Evolutionary conservation across 371 early-diverging fungal genomes (phyloP), one percentile per base, ranked within the genome.

Genomic region (Actinomortierella ambigua): DNA sequence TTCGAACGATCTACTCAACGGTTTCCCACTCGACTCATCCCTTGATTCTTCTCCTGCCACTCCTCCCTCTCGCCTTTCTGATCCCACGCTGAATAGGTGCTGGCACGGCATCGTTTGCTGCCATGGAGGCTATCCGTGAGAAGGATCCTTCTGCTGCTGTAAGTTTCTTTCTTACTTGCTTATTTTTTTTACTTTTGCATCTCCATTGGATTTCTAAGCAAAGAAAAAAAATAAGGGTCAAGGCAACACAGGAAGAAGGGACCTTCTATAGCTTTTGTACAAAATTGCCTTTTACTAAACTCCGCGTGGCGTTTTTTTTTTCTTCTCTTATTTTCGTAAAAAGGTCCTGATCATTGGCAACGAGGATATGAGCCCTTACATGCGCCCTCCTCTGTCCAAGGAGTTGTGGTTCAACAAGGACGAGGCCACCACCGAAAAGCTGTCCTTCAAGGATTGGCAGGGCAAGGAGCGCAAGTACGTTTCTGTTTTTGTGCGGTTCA

Each of bases 361-460:
- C 27, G 90, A 92, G 61, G 78, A 65, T 22, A 76, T 81, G 59
- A 81, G 82, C 49, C 90, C 90, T 29, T 90, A 92, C 61, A 83
- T 85, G 85, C 83, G 90, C 55, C 87, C 88, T 40, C 88, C 87
- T 39, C 77, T 91, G 71, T 86, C 87, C 47, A 91, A 91, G 69
- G 92, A 92, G 65, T 78, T 92, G 63, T 92, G 92, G 92, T 83
- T 85, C 75, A 82, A 83, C 57, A 85, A 82, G 46, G 81, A 82
- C 39, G 71, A 77, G 24, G 71, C 78, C 14, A 78, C 79, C 13
- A 77, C 77, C 46, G 65, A 81, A 46, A 79, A 75, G 20, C 81
- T 90, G 23, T 57, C 69, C 9, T 92, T 90, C 69, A 87, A 85
- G 58, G 88, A 92, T 61, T 90, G 90, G 90, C 81, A 84, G 75